phyloP scores from a whole-genome alignment of 352 stramenopile species.

The Poterioochromonas sp. region DNA sequence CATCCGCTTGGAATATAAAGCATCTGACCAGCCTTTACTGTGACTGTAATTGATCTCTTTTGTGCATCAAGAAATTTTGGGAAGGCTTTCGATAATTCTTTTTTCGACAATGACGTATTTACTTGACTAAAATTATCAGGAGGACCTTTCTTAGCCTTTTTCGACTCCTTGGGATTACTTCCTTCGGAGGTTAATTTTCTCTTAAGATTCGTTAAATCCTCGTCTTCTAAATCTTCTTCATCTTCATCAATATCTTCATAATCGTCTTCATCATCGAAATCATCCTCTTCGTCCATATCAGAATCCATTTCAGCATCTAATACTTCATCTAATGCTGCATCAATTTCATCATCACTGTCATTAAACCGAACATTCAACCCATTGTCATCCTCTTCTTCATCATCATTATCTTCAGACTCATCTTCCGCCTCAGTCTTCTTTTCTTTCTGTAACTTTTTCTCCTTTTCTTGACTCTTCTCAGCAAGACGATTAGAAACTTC shows the following conservation, averaged over 20 bases:
- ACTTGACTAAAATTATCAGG: conserved; percentile 57
- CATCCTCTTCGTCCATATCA: conserved; percentile 46
- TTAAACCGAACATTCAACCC: neutral
- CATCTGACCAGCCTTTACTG: conserved; percentile 80
- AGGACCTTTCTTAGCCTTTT: conserved; percentile 40
- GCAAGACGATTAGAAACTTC: neutral
- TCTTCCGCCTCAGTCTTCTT: conserved; percentile 1
- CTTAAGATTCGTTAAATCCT: neutral
- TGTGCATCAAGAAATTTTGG: conserved; percentile 46
- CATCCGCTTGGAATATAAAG: conserved; percentile 90
- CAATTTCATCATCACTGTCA: conserved; percentile 41
- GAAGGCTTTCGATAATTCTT: conserved; percentile 46
- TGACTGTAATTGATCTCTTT: conserved; percentile 38
- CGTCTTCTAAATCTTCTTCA: conserved; percentile 39
- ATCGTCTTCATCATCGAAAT: conserved; percentile 52
- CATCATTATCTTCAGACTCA: neutral
- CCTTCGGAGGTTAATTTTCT: conserved; percentile 3
- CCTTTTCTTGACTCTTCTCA: neutral
- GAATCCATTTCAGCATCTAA: conserved; percentile 63
- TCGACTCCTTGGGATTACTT: too few species aligned
- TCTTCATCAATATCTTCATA: conserved; percentile 48
- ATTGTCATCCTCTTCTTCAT: neutral
- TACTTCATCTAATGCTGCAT: conserved; percentile 48
- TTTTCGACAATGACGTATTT: conserved; percentile 38
- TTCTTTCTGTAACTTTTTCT: neutral